These are phyloP conservation scores for Diaporthe sp. DNA, from an alignment of 2,329 filamentous ascomycete genomes.

Conservation along the genomic window DNA sequence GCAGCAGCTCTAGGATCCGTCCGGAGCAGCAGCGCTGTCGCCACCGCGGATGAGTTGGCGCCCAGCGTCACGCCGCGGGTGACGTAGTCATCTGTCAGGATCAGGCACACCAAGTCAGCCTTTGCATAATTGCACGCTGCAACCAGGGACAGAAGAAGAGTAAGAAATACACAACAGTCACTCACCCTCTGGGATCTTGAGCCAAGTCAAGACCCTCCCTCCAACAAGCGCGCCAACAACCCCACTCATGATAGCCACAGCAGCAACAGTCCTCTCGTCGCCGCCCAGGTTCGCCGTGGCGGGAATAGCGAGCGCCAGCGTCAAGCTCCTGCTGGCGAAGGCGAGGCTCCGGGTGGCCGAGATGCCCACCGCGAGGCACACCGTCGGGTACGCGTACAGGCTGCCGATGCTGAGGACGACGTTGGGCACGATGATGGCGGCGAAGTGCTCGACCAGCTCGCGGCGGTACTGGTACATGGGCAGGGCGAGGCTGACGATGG, in stretches of 20 bases:
- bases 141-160: not conserved
- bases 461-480: slow-evolving; percentile 73
- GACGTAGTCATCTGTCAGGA: slow-evolving; percentile 69
- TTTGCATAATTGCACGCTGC: not conserved
- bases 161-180: not conserved
- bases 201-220: slow-evolving; percentile 59
- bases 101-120: not conserved
- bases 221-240: slow-evolving; percentile 72
- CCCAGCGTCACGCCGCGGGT: slow-evolving; percentile 74
- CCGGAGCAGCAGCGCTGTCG: slow-evolving; percentile 68
- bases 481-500: slow-evolving; percentile 70
- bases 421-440: slow-evolving; percentile 68
- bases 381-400: slow-evolving; percentile 69
- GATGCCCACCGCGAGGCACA: slow-evolving; percentile 70
- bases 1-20: slow-evolving; percentile 72
- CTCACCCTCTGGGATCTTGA: slow-evolving; percentile 68
- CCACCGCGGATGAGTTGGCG: slow-evolving; percentile 72
- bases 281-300: slow-evolving; percentile 70
- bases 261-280: slow-evolving; percentile 68
- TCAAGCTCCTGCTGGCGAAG: slow-evolving; percentile 70
- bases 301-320: slow-evolving; percentile 71
- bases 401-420: slow-evolving; percentile 65
- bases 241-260: slow-evolving; percentile 71
- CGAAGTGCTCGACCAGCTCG: slow-evolving; percentile 67
- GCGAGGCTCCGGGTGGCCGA: slow-evolving; percentile 64